Conservation (phyloP, 805 yeast genomes). For the Ogataea methylovora region DNA sequence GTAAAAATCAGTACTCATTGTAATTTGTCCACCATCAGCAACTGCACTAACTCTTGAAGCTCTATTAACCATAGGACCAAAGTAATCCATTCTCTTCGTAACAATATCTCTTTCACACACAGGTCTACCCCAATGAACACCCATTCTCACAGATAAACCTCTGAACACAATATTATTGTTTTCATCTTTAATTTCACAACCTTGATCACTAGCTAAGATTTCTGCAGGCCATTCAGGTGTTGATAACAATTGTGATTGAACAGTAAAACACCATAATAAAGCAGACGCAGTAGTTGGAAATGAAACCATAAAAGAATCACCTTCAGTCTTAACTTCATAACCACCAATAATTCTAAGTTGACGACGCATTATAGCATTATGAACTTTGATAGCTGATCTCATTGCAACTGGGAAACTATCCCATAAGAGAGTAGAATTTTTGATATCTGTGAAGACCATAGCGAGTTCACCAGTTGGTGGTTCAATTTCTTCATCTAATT, state of each 20-base stretch:
- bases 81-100: slow-evolving; percentile 96
- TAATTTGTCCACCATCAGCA: slow-evolving; percentile 98
- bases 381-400: slow-evolving; percentile 95
- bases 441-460: slow-evolving; percentile 95
- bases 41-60: slow-evolving; percentile 89
- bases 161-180: slow-evolving; percentile 57
- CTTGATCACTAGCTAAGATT: slow-evolving; percentile 76
- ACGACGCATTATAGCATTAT: slow-evolving; percentile 90
- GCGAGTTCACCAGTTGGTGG: slow-evolving; percentile 96
- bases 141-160: slow-evolving; percentile 96
- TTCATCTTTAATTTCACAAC: slow-evolving; percentile 67
- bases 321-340: slow-evolving; percentile 97
- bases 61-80: slow-evolving; percentile 97
- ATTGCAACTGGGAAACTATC: slow-evolving; percentile 87
- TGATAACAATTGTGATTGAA: slow-evolving; percentile 71
- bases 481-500: slow-evolving; percentile 81
- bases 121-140: slow-evolving; percentile 97
- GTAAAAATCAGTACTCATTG: slow-evolving; percentile 76
- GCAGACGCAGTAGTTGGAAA: slow-evolving; percentile 91
- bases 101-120: slow-evolving; percentile 93
- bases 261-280: slow-evolving; percentile 88
- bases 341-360: slow-evolving; percentile 91
- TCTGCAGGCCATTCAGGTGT: slow-evolving; percentile 94
- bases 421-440: slow-evolving; percentile 91
- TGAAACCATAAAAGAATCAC: slow-evolving; percentile 98